Conservation (phyloP, 164 flowering plant genomes). For the grape (Vitis vinifera) region ASM3070453v1 NC_081822.1:1732501-1733000, state of each 20-base stretch:
- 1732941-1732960: background rate
- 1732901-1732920: conserved; percentile 99
- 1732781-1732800: no score
- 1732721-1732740: no score
- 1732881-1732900: conserved; percentile 99
- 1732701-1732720: conserved; percentile 43
- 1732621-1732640: conserved; percentile 95
- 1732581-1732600: conserved; percentile 95
- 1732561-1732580: conserved; percentile 99
- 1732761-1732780: no score
- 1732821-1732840: conserved; percentile 62
- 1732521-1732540: conserved; percentile 68
- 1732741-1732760: no score
- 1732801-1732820: no score
- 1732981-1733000: background rate
- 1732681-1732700: conserved; percentile 94
- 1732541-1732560: conserved; percentile 82
- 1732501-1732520: conserved; percentile 21
- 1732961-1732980: background rate
- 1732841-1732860: conserved; percentile 99
- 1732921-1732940: conserved; percentile 4
- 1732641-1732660: conserved; percentile 97
- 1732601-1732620: conserved; percentile 95
- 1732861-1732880: conserved; percentile 99
- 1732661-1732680: conserved; percentile 90